phyloP scores from a whole-genome alignment of 2,329 filamentous ascomycete species.

The Reticulascus tulasneorum region DNA sequence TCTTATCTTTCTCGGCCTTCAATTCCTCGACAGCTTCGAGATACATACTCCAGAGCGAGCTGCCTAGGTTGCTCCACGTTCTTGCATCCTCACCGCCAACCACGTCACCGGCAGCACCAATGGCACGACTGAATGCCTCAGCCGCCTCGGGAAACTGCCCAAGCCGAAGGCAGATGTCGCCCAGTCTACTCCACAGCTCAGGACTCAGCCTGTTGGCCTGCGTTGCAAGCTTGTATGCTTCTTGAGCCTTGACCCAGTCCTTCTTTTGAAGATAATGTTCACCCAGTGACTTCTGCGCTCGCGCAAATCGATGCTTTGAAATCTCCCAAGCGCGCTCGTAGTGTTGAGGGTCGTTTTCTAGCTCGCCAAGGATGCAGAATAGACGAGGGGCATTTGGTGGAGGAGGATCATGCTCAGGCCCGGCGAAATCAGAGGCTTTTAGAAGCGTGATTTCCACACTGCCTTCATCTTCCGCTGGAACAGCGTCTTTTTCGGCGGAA shows the following conservation, averaged over 20 bases:
- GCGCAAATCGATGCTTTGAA: conserved; percentile 73
- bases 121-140: conserved; percentile 77
- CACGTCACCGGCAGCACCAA: conserved; percentile 55
- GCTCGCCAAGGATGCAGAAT: conserved; percentile 89
- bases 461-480: conserved; percentile 40
- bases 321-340: conserved; percentile 88
- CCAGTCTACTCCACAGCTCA: conserved; percentile 83
- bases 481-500: conserved; percentile 18
- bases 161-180: conserved; percentile 80
- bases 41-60: conserved; percentile 70
- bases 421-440: conserved; percentile 49
- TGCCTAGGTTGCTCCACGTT: conserved; percentile 92
- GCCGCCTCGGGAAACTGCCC: conserved; percentile 74
- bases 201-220: conserved; percentile 76
- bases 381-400: conserved; percentile 81
- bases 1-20: conserved; percentile 16
- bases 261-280: conserved; percentile 68
- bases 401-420: conserved; percentile 64
- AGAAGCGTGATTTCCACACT: conserved; percentile 50
- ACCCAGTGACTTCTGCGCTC: conserved; percentile 83
- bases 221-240: conserved; percentile 75
- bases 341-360: conserved; percentile 69
- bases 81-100: conserved; percentile 85
- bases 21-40: conserved; percentile 43
- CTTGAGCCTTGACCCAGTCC: conserved; percentile 65